A percentile compares a stretch with the other conserved stretches of the same genome.
Conservation (phyloP, 345 rosid genomes). For the Microcos paniculata region DNA sequence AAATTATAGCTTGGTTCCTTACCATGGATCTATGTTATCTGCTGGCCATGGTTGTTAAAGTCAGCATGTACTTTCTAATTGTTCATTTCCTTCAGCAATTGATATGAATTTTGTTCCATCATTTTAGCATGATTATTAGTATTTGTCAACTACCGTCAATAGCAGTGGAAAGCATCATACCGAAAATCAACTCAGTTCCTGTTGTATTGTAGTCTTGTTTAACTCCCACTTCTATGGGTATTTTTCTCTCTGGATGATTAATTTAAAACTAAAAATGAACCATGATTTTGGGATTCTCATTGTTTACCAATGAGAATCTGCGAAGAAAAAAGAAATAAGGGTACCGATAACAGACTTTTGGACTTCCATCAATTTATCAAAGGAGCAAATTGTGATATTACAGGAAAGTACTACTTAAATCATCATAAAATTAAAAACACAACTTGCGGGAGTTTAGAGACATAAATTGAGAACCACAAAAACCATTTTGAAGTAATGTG, state of each 20-base stretch:
- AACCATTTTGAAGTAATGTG: neutral
- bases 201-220: neutral
- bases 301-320: neutral
- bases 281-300: neutral
- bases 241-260: neutral
- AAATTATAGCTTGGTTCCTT: neutral
- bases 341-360: neutral
- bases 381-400: neutral
- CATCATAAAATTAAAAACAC: neutral
- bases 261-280: neutral
- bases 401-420: neutral
- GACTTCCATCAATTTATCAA: neutral
- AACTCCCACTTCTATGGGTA: neutral
- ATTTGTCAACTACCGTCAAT: neutral
- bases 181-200: neutral
- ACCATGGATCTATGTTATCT: neutral
- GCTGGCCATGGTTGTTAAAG: neutral
- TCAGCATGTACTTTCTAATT: neutral
- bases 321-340: neutral
- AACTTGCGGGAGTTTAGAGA: neutral
- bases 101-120: neutral
- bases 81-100: neutral
- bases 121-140: neutral
- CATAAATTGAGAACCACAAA: neutral
- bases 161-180: neutral